Base-by-base conservation (phyloP, 2,329 filamentous ascomycete species). In the Colletotrichum destructivum region DNA sequence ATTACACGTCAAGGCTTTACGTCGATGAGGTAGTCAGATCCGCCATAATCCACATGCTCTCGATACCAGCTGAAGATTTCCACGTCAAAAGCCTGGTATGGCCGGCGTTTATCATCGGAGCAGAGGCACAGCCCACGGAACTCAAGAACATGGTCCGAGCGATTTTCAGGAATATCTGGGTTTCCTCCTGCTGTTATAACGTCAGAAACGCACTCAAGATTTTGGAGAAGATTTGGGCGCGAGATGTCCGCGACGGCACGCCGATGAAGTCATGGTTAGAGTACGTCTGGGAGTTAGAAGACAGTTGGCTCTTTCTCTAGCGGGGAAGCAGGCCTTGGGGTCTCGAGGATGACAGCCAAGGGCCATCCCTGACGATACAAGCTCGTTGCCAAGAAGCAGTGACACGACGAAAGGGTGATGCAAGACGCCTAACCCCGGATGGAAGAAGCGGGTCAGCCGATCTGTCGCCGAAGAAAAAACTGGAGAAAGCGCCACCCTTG, bases 61-160 rank as follows among this genome's bases (percentile, higher is more conserved):
- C 55, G 15, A 56, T 71, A 11, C 13, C 63, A 12, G 54, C 49
- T 2, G n/a, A 61, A 35, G 68, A 71, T 31, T 62, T 71, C 31
- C 68, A 71, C 42, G 65, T 71, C 11, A 71, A 71, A 35, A 71
- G 68, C n/a, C 46, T 71, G 21, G 62, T 71, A 31, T 71, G 68
- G 68, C 68, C 62, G 18, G 63, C 62, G 3, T 71, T 71, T 21
- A 47, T 71, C 4, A 31, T 62, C 13, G 68, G 68, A 9, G 68
- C 68, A 51, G 62, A 71, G 15, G 49, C 64, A n/a, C 55, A 56
- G 44, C 40, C 13, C 3, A 13, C 6, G 11, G 68, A 71, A 12
- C 47, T 71, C 1, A 51, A 23, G n/a, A 40, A 60, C 11, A 55
- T 67, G 55, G 40, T 59, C 4, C 55, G 56, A 16, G 21, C 23